Evolutionary conservation across 495 filamentous ascomycete species (phyloP), one percentile per base, ranked within the genome.

Genomic region (Aspergillus nanangensis): DNA sequence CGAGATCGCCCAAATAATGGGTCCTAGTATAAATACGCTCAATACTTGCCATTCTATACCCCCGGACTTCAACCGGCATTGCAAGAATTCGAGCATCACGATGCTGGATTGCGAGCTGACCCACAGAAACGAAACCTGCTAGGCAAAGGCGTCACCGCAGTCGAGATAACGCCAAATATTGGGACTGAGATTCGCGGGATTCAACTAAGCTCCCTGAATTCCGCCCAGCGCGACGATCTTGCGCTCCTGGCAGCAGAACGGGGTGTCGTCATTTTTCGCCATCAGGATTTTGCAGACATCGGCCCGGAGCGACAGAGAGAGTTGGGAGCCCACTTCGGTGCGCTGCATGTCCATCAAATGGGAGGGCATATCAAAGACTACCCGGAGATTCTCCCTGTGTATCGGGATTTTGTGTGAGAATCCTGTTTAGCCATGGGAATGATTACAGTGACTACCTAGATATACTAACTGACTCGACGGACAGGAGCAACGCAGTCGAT

Each of bases 221-320:
- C 13, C 8, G 42, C 33, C 21, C 40, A 41, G 0, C 11, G 41
- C 4, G 43, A 46, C 20, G 34, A 51, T 11, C 10, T 51, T 10
- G 48, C 48, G 0, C 35, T 51, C 14, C 17, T 51, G n/a, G 38
- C 43, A 1, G 42, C 48, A 4, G 41, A 51, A 29, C 24, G 48
- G n/a, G 41, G 48, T 31, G 48, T 51, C 14, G 41, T 51, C 38
- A 38, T 51, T 22, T 45, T 51, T 32, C 27, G 48, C 8, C 29
- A 51, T 19, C 48, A 51, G 31, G 48, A 51, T 34, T 51, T 51
- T 24, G 43, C 42, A 25, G 48, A 51, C 13, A 31, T 51, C 21
- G 48, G 48, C 11, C 36, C 48, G 1, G 37, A 39, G 4, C 17
- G 31, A 22, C 48, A 51, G 23, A 25, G 36, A 35, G 37, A 41